Evolutionary conservation across 2,329 filamentous ascomycete genomes (phyloP), one percentile per base, ranked within the genome.

Genomic region (Cladophialophora exuberans): DNA sequence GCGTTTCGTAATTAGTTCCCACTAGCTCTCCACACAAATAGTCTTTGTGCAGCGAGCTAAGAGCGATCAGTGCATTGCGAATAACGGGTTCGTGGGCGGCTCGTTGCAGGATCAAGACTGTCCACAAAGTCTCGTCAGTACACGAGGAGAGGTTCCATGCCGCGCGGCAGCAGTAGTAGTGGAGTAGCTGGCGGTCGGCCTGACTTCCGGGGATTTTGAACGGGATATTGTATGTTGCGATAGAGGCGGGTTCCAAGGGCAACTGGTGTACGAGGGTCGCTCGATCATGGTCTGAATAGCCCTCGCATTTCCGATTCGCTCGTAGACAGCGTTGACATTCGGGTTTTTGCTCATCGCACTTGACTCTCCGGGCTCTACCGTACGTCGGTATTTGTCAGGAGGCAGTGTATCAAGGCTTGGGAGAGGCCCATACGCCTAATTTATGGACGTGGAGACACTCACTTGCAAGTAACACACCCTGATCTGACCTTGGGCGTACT

Each of bases 91-190:
- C 81, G 0, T 76, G 74, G 62, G 86, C 82, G 47, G 83, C 86
- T 65, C 84, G 83, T 59, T 84, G 81, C 7, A 87, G 67, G 1
- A 88, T 83, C 30, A 79, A 78, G 33, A 78, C 74, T 0, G 78
- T 83, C 84, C 85, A 88, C 64, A 87, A 87, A 1, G 78, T 74
- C n/a, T 79, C 81, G 65, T 86, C 81, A 55, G 87, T 87, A 67
- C 84, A 87, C 6, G 84, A 83, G 0, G 84, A 86, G 4, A 88
- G 71, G 64, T 86, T 83, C 43, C 72, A 79, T 1, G 83, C 81
- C 0, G 85, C 86, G 31, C 82, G 81, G 20, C 78, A 73, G 33
- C 79, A 78, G 63, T 86, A 87, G 13, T 86, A 70, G 54, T 83
- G 78, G 63, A 86, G 23, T 22, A 46, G 22, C 33, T 54, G 47